phyloP scores from a whole-genome alignment of 2,329 filamentous ascomycete genomes.

The Fusarium sp. region DNA sequence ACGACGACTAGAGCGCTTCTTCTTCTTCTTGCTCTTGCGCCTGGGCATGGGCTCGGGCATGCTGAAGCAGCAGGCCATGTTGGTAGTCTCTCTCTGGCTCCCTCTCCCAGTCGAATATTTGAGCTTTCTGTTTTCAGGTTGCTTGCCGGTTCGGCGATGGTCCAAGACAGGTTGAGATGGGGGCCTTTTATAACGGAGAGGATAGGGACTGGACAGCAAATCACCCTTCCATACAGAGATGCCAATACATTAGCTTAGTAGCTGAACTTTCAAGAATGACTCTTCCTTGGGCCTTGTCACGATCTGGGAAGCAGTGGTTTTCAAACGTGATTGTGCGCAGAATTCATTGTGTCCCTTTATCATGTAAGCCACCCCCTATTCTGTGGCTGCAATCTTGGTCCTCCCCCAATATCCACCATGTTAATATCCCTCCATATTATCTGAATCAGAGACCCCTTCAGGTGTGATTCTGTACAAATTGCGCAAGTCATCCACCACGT shows the following conservation, averaged over 20 bases:
- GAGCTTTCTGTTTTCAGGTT: background rate
- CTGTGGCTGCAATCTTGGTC: background rate
- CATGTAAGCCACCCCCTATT: background rate
- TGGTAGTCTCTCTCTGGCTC: background rate
- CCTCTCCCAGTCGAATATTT: background rate
- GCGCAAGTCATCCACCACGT: background rate
- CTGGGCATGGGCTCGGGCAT: background rate
- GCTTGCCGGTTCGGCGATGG: background rate
- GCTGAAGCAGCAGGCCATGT: slow-evolving; percentile 27
- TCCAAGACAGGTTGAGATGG: background rate
- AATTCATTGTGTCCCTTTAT: background rate
- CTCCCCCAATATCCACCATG: background rate
- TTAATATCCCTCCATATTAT: background rate
- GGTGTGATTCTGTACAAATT: background rate
- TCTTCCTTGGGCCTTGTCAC: background rate
- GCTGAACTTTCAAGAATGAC: background rate
- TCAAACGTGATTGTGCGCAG: background rate
- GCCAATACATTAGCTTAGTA: background rate
- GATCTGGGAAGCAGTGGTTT: background rate
- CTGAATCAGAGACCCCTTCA: background rate
- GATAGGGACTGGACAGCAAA: background rate
- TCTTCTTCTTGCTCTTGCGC: background rate
- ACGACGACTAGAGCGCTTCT: background rate
- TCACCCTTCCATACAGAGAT: background rate
- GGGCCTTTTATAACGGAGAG: background rate